Evolutionary conservation across 305 asterid species (phyloP).

Genomic region (Fraxinus greggii): DNA sequence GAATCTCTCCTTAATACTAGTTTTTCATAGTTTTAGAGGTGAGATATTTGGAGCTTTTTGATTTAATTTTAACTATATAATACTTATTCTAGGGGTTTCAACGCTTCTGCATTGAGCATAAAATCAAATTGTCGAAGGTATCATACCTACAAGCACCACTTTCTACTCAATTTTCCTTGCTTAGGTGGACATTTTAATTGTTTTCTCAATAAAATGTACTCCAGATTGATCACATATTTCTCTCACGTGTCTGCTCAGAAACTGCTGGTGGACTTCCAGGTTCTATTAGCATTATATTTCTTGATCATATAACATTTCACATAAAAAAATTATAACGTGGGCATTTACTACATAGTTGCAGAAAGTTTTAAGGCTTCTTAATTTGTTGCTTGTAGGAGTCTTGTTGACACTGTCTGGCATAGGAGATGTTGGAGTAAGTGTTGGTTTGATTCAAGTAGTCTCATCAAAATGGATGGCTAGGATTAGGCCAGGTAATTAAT

Average conservation of each 20-base stretch:
- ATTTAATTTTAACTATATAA: slow-evolving; percentile 16
- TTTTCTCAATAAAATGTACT: slow-evolving; percentile 24
- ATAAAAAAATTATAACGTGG: not conserved
- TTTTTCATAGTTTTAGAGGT: slow-evolving; percentile 10
- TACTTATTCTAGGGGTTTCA: slow-evolving; percentile 74
- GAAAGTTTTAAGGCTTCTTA: not conserved
- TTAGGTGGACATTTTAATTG: not conserved
- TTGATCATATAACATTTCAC: not conserved
- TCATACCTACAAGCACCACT: not conserved
- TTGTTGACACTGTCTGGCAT: slow-evolving; percentile 82
- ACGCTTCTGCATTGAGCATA: slow-evolving; percentile 88
- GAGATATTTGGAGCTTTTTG: slow-evolving; percentile 7
- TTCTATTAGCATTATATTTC: slow-evolving; percentile 12
- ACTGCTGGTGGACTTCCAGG: slow-evolving; percentile 99
- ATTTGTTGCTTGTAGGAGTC: slow-evolving; percentile 55
- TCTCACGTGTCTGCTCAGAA: slow-evolving; percentile 96
- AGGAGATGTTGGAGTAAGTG: slow-evolving; percentile 83
- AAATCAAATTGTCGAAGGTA: slow-evolving; percentile 89
- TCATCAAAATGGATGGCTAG: not conserved
- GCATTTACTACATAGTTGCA: not conserved
- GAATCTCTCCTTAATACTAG: not conserved
- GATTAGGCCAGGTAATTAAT: slow-evolving; percentile 9
- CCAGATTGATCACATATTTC: slow-evolving; percentile 95
- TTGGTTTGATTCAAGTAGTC: not conserved
- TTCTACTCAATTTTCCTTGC: not conserved